A percentile compares a stretch with the other conserved stretches of the same genome.
phyloP scores from a whole-genome alignment of 306 rosid species.

The Rubus parviflorus region DNA sequence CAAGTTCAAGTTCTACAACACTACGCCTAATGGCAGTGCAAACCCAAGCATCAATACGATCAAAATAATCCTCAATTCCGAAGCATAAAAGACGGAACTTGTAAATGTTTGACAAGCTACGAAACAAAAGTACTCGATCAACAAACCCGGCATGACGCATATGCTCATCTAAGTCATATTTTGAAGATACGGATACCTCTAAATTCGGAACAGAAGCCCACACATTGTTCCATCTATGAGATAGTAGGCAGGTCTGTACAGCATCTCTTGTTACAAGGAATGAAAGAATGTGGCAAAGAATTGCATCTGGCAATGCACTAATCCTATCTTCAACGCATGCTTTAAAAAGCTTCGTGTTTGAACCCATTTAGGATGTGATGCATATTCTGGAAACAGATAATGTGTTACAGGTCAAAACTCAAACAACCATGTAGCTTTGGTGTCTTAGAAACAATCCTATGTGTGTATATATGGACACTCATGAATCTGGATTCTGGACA shows the following conservation, averaged over 20 bases:
- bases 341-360: not conserved
- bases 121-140: not conserved
- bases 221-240: not conserved
- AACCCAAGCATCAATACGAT: conserved; percentile 10
- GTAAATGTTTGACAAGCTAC: not conserved
- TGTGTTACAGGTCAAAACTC: not conserved
- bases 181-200: not conserved
- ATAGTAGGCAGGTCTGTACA: not conserved
- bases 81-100: not conserved
- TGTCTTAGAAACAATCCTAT: not conserved
- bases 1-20: not conserved
- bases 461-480: no score
- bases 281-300: not conserved
- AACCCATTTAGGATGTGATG: not conserved
- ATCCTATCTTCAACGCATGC: not conserved
- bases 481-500: not conserved
- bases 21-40: not conserved
- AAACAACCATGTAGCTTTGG: not conserved
- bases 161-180: not conserved
- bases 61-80: not conserved
- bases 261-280: not conserved
- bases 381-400: not conserved
- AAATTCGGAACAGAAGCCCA: conserved; percentile 7
- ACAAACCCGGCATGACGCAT: not conserved
- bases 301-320: conserved; percentile 17